These are phyloP conservation scores for Amphibolis antarctica DNA, from an alignment of 106 monocot species.

Conservation along the genomic window DNA sequence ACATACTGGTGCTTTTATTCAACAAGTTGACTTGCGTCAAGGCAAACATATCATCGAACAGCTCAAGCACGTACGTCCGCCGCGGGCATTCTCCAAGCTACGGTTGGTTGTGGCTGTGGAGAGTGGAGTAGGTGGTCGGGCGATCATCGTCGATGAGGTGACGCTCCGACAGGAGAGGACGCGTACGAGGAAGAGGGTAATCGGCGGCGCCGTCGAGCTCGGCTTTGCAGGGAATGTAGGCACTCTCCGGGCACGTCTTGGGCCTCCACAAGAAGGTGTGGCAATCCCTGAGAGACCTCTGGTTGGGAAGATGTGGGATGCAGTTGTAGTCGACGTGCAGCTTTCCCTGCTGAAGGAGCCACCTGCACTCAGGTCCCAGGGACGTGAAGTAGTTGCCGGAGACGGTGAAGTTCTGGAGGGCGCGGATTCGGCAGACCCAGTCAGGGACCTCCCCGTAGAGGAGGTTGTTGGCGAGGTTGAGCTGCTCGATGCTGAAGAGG, in stretches of 20 bases:
- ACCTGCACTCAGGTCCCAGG: slow-evolving; percentile 12
- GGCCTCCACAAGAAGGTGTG: slow-evolving; percentile 14
- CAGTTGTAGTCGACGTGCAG: slow-evolving; percentile 26
- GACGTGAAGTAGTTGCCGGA: slow-evolving; percentile 38
- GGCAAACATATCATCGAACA: too few species aligned
- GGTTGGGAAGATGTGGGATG: slow-evolving; percentile 13
- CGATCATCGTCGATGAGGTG: too few species aligned
- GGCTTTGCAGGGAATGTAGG: slow-evolving; percentile 5
- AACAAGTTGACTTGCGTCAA: too few species aligned
- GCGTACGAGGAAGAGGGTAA: too few species aligned
- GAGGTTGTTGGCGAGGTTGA: slow-evolving; percentile 47
- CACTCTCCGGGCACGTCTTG: slow-evolving; percentile 8
- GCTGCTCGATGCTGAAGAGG: slow-evolving; percentile 33
- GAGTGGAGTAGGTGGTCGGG: too few species aligned
- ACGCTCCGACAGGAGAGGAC: too few species aligned
- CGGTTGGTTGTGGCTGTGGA: too few species aligned
- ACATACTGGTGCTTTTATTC: too few species aligned
- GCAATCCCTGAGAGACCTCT: slow-evolving; percentile 14
- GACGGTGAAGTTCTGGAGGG: slow-evolving; percentile 24
- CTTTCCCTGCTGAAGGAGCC: slow-evolving; percentile 9
- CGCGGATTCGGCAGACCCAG: slow-evolving; percentile 24
- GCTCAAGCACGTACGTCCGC: too few species aligned
- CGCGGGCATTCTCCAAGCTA: too few species aligned
- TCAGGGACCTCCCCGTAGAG: slow-evolving; percentile 50
- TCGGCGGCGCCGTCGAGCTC: too few species aligned